Base-by-base conservation (phyloP, 2,329 filamentous ascomycete species). In the Ophiostoma ulmi region DNA sequence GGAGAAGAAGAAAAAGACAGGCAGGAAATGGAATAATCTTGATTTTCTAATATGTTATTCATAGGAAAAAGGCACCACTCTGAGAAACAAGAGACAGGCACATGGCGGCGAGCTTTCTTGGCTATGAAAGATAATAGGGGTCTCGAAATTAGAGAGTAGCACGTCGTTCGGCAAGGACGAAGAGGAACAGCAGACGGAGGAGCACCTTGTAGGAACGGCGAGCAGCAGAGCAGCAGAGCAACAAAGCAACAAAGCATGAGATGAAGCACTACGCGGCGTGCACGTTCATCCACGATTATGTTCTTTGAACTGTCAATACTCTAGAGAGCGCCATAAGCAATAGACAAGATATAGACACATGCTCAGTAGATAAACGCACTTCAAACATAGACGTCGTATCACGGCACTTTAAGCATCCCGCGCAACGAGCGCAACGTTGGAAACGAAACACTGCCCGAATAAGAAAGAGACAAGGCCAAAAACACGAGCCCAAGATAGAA, bases 1-100 rank as follows among this genome's bases (percentile, higher is more conserved):
- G 65, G 39, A 67, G 38, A 67, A 67, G 65, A 67, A 41, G 65
- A 67, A 66, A 66, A 66, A 66, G 20, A 66, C 31, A 65, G 13
- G 17, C 31, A 17, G 3, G 13, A 64, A 64, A 64, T 64, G 61
- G 36, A 64, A 64, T 64, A 64, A 64, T 11, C n/a, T 58, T 5
- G 36, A 11, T 35, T 36, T 35, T 64, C 4, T 31, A 31, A 3
- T 36, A 11, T 35, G 44, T 20, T 48, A 20, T 48, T 48, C 44
- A 26, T 44, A 66, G n/a, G 31, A 26, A 10, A 26, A 38, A 1
- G 31, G 31, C 31, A 31, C 31, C 31, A 31, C 31, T 31, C 31
- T 1, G 38, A 41, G 44, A 66, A 39, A 65, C 13, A 65, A 36
- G 31, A 64, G n/a, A 66, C 20, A 44, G 35, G 35, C 31, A 39